These are phyloP conservation scores for Amaranthus tricolor DNA, from an alignment of 179 eudicot genomes.

Conservation along the genomic window DNA sequence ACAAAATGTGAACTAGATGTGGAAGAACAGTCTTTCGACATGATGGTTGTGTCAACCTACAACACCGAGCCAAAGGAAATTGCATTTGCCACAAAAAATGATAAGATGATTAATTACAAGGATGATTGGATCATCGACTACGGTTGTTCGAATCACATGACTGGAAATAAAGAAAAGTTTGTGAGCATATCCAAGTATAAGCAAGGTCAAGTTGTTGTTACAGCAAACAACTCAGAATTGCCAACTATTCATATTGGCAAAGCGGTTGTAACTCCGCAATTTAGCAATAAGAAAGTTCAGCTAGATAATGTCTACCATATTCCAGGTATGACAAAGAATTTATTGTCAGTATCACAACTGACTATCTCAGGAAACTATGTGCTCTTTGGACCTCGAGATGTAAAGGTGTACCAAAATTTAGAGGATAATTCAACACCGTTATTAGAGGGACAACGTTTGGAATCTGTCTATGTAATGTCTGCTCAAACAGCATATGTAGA, in stretches of 20 bases:
- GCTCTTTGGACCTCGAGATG: too few relatives aligned
- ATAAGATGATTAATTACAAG: conserved; percentile 8
- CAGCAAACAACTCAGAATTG: conserved; percentile 7
- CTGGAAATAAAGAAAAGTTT: not conserved
- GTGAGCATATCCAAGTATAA: not conserved
- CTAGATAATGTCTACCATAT: too few relatives aligned
- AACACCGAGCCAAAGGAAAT: too few relatives aligned
- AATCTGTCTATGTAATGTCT: too few relatives aligned
- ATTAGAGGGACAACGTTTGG: not conserved
- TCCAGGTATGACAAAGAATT: too few relatives aligned
- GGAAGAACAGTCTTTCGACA: too few relatives aligned
- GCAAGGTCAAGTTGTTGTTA: conserved; percentile 4
- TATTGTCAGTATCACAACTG: too few relatives aligned
- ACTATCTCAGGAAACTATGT: too few relatives aligned
- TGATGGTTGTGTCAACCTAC: too few relatives aligned
- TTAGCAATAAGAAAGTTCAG: too few relatives aligned
- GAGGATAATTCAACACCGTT: not conserved
- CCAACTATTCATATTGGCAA: conserved; percentile 10
- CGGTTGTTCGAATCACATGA: conserved; percentile 20
- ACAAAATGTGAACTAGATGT: not conserved
- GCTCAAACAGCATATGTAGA: not conserved
- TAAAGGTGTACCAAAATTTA: not conserved
- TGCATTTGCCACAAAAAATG: not conserved
- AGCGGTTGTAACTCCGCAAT: too few relatives aligned
- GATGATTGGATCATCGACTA: conserved; percentile 16